Conservation (phyloP, 768 basidiomycete species). For the Tulasnella sp. region DNA sequence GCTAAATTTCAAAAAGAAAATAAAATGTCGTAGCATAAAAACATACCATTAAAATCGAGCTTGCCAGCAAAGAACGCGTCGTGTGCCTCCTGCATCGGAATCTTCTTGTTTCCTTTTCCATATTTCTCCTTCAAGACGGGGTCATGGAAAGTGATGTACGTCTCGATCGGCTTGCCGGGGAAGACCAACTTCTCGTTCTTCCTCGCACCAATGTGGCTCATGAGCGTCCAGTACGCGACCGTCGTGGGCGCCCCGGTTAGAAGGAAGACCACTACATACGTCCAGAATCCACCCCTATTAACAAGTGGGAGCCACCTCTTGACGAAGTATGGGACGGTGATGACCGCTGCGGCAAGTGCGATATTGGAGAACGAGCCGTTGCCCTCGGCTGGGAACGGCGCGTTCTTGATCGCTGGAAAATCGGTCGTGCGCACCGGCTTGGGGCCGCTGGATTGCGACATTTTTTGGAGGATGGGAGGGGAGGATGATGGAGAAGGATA, state of each 20-base stretch:
- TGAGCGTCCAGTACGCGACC: slow-evolving; percentile 80
- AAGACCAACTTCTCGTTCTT: slow-evolving; percentile 76
- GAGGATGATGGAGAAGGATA: too few species aligned
- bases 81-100: slow-evolving; percentile 95
- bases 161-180: slow-evolving; percentile 75
- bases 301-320: slow-evolving; percentile 75
- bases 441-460: too few species aligned
- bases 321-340: slow-evolving; percentile 74
- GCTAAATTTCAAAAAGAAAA: too few species aligned
- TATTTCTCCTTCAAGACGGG: slow-evolving; percentile 67
- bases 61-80: slow-evolving; percentile 96
- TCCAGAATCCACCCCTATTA: slow-evolving; percentile 72
- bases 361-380: slow-evolving; percentile 73
- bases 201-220: slow-evolving; percentile 68
- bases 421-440: slow-evolving; percentile 33
- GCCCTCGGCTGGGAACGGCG: slow-evolving; percentile 76
- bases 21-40: neutral
- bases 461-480: too few species aligned
- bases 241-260: slow-evolving; percentile 67
- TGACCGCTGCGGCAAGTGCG: slow-evolving; percentile 64
- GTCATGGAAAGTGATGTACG: slow-evolving; percentile 88
- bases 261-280: slow-evolving; percentile 68
- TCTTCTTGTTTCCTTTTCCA: slow-evolving; percentile 66
- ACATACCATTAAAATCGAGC: slow-evolving; percentile 85
- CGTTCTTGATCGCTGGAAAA: slow-evolving; percentile 72